A percentile compares a stretch with the other conserved stretches of the same genome.
Evolutionary conservation across 768 basidiomycete species (phyloP).

Genomic region (Favolaschia claudopus): DNA sequence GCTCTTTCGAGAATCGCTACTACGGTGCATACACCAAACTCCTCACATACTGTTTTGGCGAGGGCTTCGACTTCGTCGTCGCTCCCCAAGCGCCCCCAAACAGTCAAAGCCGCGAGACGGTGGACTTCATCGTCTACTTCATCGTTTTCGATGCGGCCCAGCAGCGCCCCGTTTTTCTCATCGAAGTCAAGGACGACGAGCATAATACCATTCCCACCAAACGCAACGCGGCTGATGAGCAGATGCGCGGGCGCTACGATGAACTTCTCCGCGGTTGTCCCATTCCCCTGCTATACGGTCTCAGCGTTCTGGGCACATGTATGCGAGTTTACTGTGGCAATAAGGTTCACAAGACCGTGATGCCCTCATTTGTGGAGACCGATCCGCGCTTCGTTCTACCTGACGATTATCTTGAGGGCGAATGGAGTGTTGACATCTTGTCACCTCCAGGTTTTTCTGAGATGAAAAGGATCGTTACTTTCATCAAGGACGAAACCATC

Average conservation of each 20-base stretch:
- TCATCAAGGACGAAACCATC: neutral
- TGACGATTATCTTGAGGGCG: slow-evolving; percentile 1
- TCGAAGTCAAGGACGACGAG: slow-evolving; percentile 7
- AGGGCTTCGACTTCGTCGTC: slow-evolving; percentile 6
- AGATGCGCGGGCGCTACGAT: slow-evolving; percentile 3
- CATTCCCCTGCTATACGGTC: slow-evolving; percentile 11
- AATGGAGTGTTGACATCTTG: slow-evolving; percentile 10
- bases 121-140: neutral
- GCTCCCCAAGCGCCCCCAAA: slow-evolving; percentile 1
- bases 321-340: slow-evolving; percentile 10
- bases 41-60: slow-evolving; percentile 3
- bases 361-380: slow-evolving; percentile 5
- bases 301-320: slow-evolving; percentile 4
- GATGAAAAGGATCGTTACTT: slow-evolving; percentile 7
- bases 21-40: slow-evolving; percentile 5
- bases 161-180: slow-evolving; percentile 6
- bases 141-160: slow-evolving; percentile 8
- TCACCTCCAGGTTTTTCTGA: slow-evolving; percentile 1
- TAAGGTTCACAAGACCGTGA: slow-evolving; percentile 2
- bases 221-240: slow-evolving; percentile 5
- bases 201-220: slow-evolving; percentile 1
- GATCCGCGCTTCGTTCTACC: slow-evolving; percentile 3
- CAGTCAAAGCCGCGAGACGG: neutral
- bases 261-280: slow-evolving; percentile 2
- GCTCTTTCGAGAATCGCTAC: slow-evolving; percentile 8